Conservation (phyloP, 2,329 filamentous ascomycete genomes). For the Lasiodiplodia gonubiensis region DNA sequence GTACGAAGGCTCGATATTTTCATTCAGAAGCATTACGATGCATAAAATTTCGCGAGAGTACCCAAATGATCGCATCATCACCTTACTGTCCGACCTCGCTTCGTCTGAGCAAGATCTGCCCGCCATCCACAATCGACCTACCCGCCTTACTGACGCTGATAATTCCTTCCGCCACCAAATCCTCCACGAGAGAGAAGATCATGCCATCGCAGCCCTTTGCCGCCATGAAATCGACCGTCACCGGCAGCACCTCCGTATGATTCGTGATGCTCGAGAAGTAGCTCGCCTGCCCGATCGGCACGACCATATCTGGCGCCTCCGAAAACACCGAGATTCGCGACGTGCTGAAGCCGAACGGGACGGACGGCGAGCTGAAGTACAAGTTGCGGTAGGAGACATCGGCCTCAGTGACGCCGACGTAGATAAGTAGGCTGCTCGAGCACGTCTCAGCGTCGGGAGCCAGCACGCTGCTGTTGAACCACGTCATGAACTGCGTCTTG, state of each 20-base stretch:
- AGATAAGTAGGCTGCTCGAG: constrained; percentile 57
- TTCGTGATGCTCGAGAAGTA: constrained; percentile 57
- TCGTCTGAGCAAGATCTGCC: constrained; percentile 46
- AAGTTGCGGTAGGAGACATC: constrained; percentile 52
- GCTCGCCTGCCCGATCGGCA: constrained; percentile 47
- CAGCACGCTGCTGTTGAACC: constrained; percentile 57
- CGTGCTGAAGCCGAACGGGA: constrained; percentile 56
- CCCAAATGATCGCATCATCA: background rate
- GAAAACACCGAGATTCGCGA: constrained; percentile 56
- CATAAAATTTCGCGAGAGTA: background rate
- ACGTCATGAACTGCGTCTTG: constrained; percentile 56
- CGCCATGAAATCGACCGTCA: constrained; percentile 63
- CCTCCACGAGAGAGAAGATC: constrained; percentile 60
- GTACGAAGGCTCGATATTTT: too few relatives aligned
- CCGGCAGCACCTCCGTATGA: constrained; percentile 60
- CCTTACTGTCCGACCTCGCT: background rate
- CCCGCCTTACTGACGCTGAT: constrained; percentile 55
- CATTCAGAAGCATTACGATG: background rate
- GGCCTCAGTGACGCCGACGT: constrained; percentile 50
- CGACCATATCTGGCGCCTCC: constrained; percentile 55
- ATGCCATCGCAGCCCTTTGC: constrained; percentile 67
- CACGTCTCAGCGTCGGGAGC: constrained; percentile 51
- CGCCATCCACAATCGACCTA: constrained; percentile 46
- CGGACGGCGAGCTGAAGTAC: constrained; percentile 50
- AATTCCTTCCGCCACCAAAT: constrained; percentile 57